Conservation (phyloP, 2,329 filamentous ascomycete genomes). For the Exophiala sp. region DNA sequence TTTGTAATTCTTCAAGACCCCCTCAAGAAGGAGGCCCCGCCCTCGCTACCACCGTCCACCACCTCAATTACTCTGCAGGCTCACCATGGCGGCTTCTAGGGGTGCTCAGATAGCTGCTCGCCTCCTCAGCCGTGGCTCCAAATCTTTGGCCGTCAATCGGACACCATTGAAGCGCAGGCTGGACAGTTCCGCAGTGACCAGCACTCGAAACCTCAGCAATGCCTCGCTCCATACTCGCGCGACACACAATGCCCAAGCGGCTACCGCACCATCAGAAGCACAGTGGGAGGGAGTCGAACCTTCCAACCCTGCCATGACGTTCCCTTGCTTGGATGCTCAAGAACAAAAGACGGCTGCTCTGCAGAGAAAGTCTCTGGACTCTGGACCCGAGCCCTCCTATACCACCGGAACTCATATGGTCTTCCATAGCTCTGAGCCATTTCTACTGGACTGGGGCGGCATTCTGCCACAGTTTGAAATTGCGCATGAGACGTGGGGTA, state of each 20-base stretch:
- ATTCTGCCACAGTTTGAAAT: conserved; percentile 84
- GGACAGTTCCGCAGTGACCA: neutral
- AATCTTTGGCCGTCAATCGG: conserved; percentile 6
- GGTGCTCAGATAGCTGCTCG: conserved; percentile 28
- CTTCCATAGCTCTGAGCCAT: conserved; percentile 69
- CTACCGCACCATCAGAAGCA: conserved; percentile 25
- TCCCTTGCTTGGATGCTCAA: conserved; percentile 83
- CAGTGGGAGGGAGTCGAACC: conserved; percentile 33
- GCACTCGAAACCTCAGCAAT: conserved; percentile 4
- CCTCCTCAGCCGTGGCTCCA: conserved; percentile 24
- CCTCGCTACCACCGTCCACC: conserved; percentile 1
- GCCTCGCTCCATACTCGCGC: conserved; percentile 18
- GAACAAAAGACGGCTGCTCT: conserved; percentile 75
- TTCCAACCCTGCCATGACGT: conserved; percentile 81
- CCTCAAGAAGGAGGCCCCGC: conserved; percentile 2
- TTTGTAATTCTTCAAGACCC: conserved; percentile 3
- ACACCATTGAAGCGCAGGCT: conserved; percentile 1
- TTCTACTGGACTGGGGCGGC: conserved; percentile 92
- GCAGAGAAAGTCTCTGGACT: conserved; percentile 56
- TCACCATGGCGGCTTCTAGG: conserved; percentile 22
- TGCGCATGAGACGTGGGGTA: conserved; percentile 91
- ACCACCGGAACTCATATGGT: conserved; percentile 79
- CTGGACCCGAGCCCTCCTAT: conserved; percentile 89
- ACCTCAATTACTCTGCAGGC: neutral
- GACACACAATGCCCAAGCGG: conserved; percentile 23